Evolutionary conservation across 2,329 filamentous ascomycete genomes (phyloP).

Genomic region (Arthroderma uncinatum): DNA sequence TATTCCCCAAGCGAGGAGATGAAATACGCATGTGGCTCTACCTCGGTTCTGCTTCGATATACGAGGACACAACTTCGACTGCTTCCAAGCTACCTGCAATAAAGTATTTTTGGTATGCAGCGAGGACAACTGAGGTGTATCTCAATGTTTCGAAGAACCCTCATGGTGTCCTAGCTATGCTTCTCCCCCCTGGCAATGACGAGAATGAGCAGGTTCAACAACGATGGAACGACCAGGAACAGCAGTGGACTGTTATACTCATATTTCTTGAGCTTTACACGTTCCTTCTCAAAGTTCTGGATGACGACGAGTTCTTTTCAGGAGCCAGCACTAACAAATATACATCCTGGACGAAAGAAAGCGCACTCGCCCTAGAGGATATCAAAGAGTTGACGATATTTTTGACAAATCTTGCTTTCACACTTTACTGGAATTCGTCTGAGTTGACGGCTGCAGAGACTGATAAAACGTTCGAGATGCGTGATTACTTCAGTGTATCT

Average conservation of each 20-base stretch:
- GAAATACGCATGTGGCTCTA: conserved; percentile 94
- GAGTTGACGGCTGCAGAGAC: conserved; percentile 45
- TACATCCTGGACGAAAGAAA: conserved; percentile 47
- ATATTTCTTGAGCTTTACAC: conserved; percentile 91
- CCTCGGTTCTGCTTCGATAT: conserved; percentile 51
- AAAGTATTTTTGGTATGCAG: conserved; percentile 73
- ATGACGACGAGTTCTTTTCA: conserved; percentile 89
- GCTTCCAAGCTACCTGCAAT: conserved; percentile 50
- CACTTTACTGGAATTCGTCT: conserved; percentile 70
- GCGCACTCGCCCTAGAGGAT: conserved; percentile 60
- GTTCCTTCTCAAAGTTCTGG: conserved; percentile 82
- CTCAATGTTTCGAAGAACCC: conserved; percentile 46
- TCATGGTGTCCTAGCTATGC: conserved; percentile 46
- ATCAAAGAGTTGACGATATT: conserved; percentile 67
- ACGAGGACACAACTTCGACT: conserved; percentile 24
- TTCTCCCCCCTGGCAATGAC: conserved; percentile 33
- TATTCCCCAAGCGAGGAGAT: conserved; percentile 70
- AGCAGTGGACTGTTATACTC: conserved; percentile 80
- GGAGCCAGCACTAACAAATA: conserved; percentile 33
- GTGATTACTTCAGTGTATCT: conserved; percentile 35
- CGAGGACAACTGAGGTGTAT: conserved; percentile 48
- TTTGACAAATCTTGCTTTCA: conserved; percentile 81
- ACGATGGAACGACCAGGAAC: conserved; percentile 35
- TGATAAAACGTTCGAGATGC: conserved; percentile 34
- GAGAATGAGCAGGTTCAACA: conserved; percentile 13